Evolutionary conservation across 441 rosid species (phyloP), one percentile per base, ranked within the genome.

Genomic region (Eutrema salsugineum): DNA sequence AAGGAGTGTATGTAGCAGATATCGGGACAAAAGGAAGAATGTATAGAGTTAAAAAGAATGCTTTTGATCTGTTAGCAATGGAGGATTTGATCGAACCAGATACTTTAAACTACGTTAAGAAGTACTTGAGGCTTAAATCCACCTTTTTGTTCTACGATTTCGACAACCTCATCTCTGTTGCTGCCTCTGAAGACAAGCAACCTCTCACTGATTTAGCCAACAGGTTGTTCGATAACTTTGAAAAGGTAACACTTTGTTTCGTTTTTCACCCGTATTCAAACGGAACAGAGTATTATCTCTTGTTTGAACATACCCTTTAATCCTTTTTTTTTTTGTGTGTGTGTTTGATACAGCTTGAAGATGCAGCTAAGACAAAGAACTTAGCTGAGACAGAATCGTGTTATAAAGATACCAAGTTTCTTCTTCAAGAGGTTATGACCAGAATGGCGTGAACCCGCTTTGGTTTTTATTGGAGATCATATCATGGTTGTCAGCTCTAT

Each of bases 41-140:
- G 68, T 84, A 83, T 38, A 86, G 97, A 87, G 67, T 94, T 22
- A 88, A 78, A 82, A 91, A 86, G 73, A 77, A 83, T 44, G 91
- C 94, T 27, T 90, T 94, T 72, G 97, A 91, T 86, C 87, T 89
- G 22, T 75, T 88, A 20, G 97, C 99, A 10, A 79, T 90, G 94
- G 98, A 77, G 55, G 98, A 90, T 81, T 78, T 94, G 88, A 84
- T 92, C 42, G 93, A 89, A 80, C 87, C 88, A 9, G 96, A 88
- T 39, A 90, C 89, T 3, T 77, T 84, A 75, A 90, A 88, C 78
- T 90, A 92, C 80, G 93, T 92, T 6, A 83, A 83, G 78, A 90
- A 81, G 79, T 91, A 91, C 63, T 76, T 91, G 79, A 86, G 95
- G 76, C 83, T 90, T 67, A 94, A 94, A 63, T 84, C 89, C 44